A percentile compares a stretch with the other conserved stretches of the same genome.
These are phyloP conservation scores for Xylaria castorea DNA, from an alignment of 495 filamentous ascomycete genomes.

Conservation along the genomic window DNA sequence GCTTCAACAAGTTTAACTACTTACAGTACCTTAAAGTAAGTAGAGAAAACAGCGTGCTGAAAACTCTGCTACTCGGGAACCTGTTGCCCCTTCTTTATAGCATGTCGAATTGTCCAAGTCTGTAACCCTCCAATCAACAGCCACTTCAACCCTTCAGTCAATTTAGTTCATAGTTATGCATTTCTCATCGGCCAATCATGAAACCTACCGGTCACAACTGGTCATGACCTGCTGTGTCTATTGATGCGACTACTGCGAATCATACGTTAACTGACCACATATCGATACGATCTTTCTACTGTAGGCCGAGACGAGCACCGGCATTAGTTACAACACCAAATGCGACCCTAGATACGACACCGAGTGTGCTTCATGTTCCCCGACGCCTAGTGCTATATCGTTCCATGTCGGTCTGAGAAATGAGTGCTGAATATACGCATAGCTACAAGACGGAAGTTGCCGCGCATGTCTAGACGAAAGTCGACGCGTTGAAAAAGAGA, in stretches of 20 bases:
- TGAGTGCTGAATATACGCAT: not conserved
- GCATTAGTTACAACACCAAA: conserved; percentile 9
- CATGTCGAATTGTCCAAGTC: not conserved
- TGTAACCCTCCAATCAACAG: not conserved
- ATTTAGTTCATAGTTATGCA: not conserved
- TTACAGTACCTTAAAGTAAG: not conserved
- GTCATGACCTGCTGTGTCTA: conserved; percentile 1
- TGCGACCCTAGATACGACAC: conserved; percentile 12
- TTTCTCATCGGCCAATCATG: conserved; percentile 11
- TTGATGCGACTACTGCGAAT: conserved; percentile 15
- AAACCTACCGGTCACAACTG: not conserved
- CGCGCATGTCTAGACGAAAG: not conserved
- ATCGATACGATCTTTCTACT: not conserved
- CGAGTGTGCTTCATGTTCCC: conserved; percentile 12
- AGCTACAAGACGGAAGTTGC: conserved; percentile 5
- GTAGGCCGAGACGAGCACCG: conserved; percentile 3
- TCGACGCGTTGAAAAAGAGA: not conserved
- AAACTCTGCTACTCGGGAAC: not conserved
- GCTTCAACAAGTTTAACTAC: not conserved
- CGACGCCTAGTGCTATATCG: not conserved
- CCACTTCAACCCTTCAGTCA: not conserved
- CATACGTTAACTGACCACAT: conserved; percentile 15
- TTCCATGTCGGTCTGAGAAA: conserved; percentile 7
- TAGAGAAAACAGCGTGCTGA: not conserved
- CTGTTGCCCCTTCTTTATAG: conserved; percentile 3